phyloP scores from a whole-genome alignment of 2,329 filamentous ascomycete species.

The Penicillium sp. region DNA sequence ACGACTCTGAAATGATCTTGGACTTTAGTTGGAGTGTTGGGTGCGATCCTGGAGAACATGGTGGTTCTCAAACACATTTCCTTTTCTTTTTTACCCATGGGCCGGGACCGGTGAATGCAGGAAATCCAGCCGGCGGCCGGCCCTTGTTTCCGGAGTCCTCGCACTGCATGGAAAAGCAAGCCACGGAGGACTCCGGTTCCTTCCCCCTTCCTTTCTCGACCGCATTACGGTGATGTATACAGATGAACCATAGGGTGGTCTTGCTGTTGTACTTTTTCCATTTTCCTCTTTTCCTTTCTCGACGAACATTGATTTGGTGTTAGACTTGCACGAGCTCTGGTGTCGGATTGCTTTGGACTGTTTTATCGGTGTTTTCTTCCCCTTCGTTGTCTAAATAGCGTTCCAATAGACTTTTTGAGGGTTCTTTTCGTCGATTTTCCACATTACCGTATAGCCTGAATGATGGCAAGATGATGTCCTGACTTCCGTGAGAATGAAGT shows the following conservation, averaged over 20 bases:
- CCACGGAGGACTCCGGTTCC: constrained; percentile 7
- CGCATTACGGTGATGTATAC: constrained; percentile 14
- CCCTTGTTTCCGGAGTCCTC: constrained; percentile 15
- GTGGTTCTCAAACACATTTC: background rate
- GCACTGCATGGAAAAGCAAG: constrained; percentile 4
- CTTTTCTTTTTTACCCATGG: background rate
- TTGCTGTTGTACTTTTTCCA: constrained; percentile 10
- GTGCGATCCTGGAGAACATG: background rate
- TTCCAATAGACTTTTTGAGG: constrained; percentile 22
- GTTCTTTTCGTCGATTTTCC: constrained; percentile 10
- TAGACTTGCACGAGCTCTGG: constrained; percentile 26
- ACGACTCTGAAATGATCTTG: background rate
- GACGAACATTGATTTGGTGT: constrained; percentile 23
- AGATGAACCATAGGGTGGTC: constrained; percentile 4
- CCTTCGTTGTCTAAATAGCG: constrained; percentile 20
- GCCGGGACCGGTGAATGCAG: constrained; percentile 32
- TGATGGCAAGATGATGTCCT: background rate
- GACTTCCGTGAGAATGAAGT: background rate
- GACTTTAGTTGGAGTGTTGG: background rate
- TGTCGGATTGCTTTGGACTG: constrained; percentile 21
- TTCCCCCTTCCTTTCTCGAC: constrained; percentile 13
- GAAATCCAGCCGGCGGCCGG: constrained; percentile 30
- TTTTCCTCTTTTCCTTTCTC: constrained; percentile 1
- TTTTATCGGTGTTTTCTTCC: constrained; percentile 7
- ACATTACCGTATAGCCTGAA: background rate